Base-by-base conservation (phyloP, 306 rosid genomes). In the Sicyos edulis region DNA sequence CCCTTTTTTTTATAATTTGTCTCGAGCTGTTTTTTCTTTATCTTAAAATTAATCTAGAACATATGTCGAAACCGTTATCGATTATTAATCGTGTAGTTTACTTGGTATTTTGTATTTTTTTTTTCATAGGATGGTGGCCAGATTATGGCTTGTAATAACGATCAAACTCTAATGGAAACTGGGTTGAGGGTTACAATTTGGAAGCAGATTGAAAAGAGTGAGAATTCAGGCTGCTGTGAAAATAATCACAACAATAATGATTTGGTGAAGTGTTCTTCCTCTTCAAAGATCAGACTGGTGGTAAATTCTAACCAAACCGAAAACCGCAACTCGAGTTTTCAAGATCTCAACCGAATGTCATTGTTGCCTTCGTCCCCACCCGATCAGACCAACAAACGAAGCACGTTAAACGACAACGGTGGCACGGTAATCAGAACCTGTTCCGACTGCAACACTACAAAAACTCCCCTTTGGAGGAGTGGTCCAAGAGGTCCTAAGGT, bases 401-500 rank as follows among this genome's bases (percentile, higher is more conserved):
- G 13, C 19, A n/a, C 32, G 74, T 47, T 44, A 77, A 74, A 72
- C 50, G 63, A 61, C 54, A 72, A 15, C 40, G 67, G 44, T 26
- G 42, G 66, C 82, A 66, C n/a, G 12, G 7, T 85, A 63, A 74
- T 90, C 83, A 90, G 98, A 85, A 96, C 84, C 81, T 93, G 98
- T 76, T 58, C 96, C 45, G 98, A 93, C 64, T 93, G 98, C 58
- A 85, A 88, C 86, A 90, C 98, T 66, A 90, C 96, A 2, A 93
- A 88, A 79, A 93, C 98, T 67, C 98, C 98, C 73, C 96, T 93
- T 0, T 93, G 98, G 98, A 93, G 98, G 73, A 88, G 96, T 80
- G 98, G 98, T 65, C 98, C 98, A 10, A 87, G 86, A 82, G 98
- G 98, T 54, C 98, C 98, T 13, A 92, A 92, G 98, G 98, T 89